Evolutionary conservation across 2,329 filamentous ascomycete species (phyloP).

Genomic region (Claviceps digitariae): DNA sequence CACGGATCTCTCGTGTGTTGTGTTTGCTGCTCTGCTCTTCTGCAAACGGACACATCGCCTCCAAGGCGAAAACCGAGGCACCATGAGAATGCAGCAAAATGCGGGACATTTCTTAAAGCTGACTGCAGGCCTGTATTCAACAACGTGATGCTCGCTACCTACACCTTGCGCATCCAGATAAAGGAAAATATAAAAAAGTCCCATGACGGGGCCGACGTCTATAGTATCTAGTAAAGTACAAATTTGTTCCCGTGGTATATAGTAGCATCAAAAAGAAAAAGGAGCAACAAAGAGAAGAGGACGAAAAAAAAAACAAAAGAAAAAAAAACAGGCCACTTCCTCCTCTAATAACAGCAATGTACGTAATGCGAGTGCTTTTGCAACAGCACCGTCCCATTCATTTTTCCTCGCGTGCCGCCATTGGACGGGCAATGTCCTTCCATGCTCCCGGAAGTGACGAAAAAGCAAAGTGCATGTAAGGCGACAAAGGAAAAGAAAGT

Average conservation of each 20-base stretch:
- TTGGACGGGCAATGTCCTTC: not conserved
- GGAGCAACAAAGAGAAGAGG: not conserved
- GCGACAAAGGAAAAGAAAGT: not conserved
- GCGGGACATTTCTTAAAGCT: too few species aligned
- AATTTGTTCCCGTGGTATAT: not conserved
- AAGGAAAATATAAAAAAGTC: not conserved
- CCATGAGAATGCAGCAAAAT: too few species aligned
- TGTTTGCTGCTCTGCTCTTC: too few species aligned
- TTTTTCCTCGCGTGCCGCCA: not conserved
- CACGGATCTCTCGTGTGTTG: too few species aligned
- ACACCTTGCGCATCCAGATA: too few species aligned
- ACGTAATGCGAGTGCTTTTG: too few species aligned
- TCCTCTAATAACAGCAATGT: too few species aligned
- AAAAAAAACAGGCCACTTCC: not conserved
- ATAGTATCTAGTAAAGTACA: not conserved
- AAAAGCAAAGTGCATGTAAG: not conserved
- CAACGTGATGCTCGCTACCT: too few species aligned
- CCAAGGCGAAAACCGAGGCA: too few species aligned
- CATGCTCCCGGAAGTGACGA: not conserved
- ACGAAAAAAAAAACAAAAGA: not conserved
- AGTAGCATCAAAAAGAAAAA: not conserved
- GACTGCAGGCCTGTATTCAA: too few species aligned
- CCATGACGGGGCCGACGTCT: not conserved
- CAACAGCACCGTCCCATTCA: not conserved
- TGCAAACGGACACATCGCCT: too few species aligned